These are phyloP conservation scores for Penicillium silybi DNA, from an alignment of 495 filamentous ascomycete genomes.

Conservation along the genomic window DNA sequence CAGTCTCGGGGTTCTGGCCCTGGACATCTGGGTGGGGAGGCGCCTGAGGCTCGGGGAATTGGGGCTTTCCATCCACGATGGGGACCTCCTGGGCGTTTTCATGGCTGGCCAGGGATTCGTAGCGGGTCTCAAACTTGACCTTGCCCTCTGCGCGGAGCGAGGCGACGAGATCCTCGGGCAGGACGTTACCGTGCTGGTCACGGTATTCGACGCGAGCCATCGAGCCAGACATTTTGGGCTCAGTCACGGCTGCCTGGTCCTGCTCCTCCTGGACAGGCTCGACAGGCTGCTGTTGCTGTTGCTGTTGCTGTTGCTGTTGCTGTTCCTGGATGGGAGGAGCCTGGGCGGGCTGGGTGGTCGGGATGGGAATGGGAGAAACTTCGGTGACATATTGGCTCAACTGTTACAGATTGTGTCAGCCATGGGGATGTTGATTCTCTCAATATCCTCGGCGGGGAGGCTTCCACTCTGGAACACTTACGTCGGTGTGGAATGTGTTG, in stretches of 20 bases:
- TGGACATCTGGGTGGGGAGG: constrained; percentile 84
- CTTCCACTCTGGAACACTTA: constrained; percentile 55
- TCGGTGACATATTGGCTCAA: constrained; percentile 42
- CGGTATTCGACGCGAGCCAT: constrained; percentile 92
- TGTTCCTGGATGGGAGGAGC: constrained; percentile 14
- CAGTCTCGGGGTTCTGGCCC: constrained; percentile 65
- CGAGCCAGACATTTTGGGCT: constrained; percentile 55
- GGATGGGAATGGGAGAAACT: constrained; percentile 18
- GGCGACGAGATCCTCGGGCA: constrained; percentile 78
- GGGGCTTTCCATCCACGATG: constrained; percentile 64
- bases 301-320: constrained; percentile 2
- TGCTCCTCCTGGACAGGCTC: constrained; percentile 10
- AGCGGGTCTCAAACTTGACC: constrained; percentile 89
- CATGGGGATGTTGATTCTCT: constrained; percentile 19
- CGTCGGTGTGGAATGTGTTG: constrained; percentile 81
- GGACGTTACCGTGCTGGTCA: constrained; percentile 86
- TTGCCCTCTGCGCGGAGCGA: constrained; percentile 73
- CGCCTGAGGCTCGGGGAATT: constrained; percentile 29
- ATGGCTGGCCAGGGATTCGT: constrained; percentile 78
- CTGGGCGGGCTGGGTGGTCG: constrained; percentile 19
- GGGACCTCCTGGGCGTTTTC: constrained; percentile 37
- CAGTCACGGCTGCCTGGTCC: constrained; percentile 41
- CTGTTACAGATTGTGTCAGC: constrained; percentile 30
- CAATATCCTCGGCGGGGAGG: constrained; percentile 32
- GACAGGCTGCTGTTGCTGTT: constrained; percentile 8